Base-by-base conservation (phyloP, 192 early-diverging fungal species). In the Powellomyces hirtus region DNA sequence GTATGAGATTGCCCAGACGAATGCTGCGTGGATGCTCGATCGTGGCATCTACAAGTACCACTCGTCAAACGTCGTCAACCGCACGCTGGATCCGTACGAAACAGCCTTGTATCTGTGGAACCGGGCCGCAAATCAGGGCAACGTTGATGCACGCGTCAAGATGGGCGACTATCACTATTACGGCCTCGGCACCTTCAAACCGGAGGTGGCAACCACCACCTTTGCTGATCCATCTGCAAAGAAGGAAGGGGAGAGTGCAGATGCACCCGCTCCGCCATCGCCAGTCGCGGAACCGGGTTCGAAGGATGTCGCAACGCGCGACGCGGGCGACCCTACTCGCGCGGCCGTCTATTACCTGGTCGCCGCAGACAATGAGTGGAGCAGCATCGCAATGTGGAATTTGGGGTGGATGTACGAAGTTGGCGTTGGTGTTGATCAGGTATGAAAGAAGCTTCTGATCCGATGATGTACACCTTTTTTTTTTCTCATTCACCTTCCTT, bases 391-490 rank as follows among this genome's bases (percentile, higher is more conserved):
- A 1, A 95, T 97, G 92, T 98, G 90, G 89, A 97, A 94, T 66
- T 78, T 98, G 0, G 97, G 92, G 3, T 97, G 89, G 87, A 96
- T 98, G 93, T 82, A 96, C 74, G 95, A 98, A 72, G 86, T 89
- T 64, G 97, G 97, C 36, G 64, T 97, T 31, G 97, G 97, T 4
- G 89, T 96, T 3, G 55, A 84, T n/a, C 86, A 86, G 75, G 88
- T 87, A 68, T 27, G 53, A 52, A 52, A 8, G 10, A 42, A 57
- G 26, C 5, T 31, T 42, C 40, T 3, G 14, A 3, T 18, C 5
- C 46, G 46, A 18, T 5, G 40, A 24, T 30, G 40, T 18, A 38
- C 36, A 30, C 30, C 14, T 18, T 66, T 60, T 10, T 59, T 44
- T 33, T 27, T 38, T 40, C 34, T 24, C 26, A 70, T 26, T 51